Evolutionary conservation across 441 rosid genomes (phyloP).

Genomic region (Jatropha multifida): DNA sequence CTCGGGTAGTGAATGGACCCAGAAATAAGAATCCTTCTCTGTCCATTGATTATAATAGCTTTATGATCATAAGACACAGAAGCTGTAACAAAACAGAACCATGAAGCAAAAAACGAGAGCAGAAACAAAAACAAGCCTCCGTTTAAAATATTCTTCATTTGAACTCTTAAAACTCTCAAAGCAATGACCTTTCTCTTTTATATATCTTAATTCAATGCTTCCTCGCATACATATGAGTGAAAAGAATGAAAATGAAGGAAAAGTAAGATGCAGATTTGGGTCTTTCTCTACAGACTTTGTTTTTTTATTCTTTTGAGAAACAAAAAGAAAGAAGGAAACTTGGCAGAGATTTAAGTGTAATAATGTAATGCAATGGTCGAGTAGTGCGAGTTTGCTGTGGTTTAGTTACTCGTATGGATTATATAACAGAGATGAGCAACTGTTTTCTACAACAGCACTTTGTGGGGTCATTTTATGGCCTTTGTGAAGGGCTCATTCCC

Average conservation of each 20-base stretch:
- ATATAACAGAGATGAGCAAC: background rate
- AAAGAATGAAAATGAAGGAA: background rate
- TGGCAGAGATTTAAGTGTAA: slow-evolving; percentile 12
- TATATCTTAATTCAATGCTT: background rate
- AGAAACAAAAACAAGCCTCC: slow-evolving; percentile 17
- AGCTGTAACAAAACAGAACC: slow-evolving; percentile 48
- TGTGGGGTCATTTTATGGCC: slow-evolving; percentile 5
- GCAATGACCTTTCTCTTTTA: slow-evolving; percentile 14
- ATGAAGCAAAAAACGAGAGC: slow-evolving; percentile 30
- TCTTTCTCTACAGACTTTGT: background rate
- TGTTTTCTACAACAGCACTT: slow-evolving; percentile 16
- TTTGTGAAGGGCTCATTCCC: background rate
- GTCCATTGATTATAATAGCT: slow-evolving; percentile 48
- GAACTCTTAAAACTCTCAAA: slow-evolving; percentile 10
- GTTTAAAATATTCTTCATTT: slow-evolving; percentile 16
- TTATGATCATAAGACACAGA: slow-evolving; percentile 49
- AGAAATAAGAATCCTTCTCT: slow-evolving; percentile 50
- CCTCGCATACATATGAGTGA: background rate
- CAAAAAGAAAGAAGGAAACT: slow-evolving; percentile 5
- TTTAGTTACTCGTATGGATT: slow-evolving; percentile 3
- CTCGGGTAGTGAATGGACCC: slow-evolving; percentile 48
- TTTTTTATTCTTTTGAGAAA: slow-evolving; percentile 31
- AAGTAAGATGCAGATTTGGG: background rate
- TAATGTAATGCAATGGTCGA: background rate
- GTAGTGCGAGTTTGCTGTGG: background rate